Percentiles rank a stretch among this genome's conserved stretches.
Conservation (phyloP, 2,329 filamentous ascomycete genomes). For the Xylaria multiplex region DNA sequence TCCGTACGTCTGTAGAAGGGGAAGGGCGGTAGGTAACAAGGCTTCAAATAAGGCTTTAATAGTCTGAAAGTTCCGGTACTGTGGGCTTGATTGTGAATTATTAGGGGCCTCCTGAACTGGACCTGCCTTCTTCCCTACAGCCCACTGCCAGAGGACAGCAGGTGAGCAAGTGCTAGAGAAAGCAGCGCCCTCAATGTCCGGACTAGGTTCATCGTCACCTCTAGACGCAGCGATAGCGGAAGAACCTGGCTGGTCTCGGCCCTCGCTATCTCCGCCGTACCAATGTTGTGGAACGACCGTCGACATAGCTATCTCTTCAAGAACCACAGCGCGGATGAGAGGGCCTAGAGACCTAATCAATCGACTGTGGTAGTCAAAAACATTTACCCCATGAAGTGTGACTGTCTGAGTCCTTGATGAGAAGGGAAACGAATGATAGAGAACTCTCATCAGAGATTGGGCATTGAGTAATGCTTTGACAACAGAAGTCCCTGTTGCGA, state of each 20-base stretch:
- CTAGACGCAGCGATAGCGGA: slow-evolving; percentile 26
- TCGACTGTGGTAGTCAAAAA: slow-evolving; percentile 83
- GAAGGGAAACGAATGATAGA: slow-evolving; percentile 78
- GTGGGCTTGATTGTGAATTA: slow-evolving; percentile 49
- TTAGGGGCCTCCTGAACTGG: slow-evolving; percentile 38
- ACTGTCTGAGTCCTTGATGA: slow-evolving; percentile 71
- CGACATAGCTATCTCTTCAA: slow-evolving; percentile 82
- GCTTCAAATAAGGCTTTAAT: slow-evolving; percentile 81
- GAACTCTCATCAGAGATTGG: slow-evolving; percentile 78
- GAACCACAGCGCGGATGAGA: slow-evolving; percentile 81
- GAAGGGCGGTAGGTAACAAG: slow-evolving; percentile 81
- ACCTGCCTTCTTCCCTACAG: slow-evolving; percentile 35
- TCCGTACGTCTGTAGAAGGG: slow-evolving; percentile 86
- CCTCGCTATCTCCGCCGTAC: slow-evolving; percentile 51
- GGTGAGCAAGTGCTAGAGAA: slow-evolving; percentile 44
- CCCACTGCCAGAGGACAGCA: slow-evolving; percentile 42
- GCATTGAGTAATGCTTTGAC: slow-evolving; percentile 81
- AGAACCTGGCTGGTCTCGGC: slow-evolving; percentile 35
- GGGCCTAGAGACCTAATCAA: slow-evolving; percentile 80
- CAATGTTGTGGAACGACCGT: slow-evolving; percentile 77
- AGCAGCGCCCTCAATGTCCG: slow-evolving; percentile 45
- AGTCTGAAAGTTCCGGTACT: slow-evolving; percentile 79
- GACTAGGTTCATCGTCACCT: slow-evolving; percentile 22
- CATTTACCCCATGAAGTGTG: slow-evolving; percentile 79
- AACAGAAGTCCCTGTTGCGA: slow-evolving; percentile 75